A percentile compares a stretch with the other conserved stretches of the same genome.
Conservation (phyloP, 2,329 filamentous ascomycete species). For the Colletotrichum australisinense region DNA sequence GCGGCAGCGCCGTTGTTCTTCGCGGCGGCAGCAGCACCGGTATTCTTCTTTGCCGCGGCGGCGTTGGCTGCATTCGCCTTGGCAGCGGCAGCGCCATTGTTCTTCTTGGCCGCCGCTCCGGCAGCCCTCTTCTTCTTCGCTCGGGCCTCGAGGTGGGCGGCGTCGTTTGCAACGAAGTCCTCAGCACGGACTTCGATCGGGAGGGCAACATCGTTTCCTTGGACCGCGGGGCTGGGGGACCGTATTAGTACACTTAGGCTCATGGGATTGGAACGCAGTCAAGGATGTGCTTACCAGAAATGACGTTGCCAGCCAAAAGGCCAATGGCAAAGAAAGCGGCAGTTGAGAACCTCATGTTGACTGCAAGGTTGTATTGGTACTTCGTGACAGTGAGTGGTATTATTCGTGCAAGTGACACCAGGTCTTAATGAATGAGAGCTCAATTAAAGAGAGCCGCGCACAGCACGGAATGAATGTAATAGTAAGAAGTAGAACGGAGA, state of each 20-base stretch:
- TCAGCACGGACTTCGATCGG: conserved; percentile 21
- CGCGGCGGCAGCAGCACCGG: not conserved
- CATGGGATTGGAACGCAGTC: no score
- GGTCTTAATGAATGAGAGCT: conserved; percentile 12
- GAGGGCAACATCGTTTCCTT: conserved; percentile 7
- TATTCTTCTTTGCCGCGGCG: conserved; percentile 1
- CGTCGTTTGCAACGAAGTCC: conserved; percentile 10
- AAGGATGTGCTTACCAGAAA: conserved; percentile 14
- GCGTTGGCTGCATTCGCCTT: conserved; percentile 1
- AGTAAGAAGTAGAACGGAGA: not conserved
- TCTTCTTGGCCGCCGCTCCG: not conserved
- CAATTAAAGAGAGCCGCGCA: conserved; percentile 26
- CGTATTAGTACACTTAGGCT: not conserved
- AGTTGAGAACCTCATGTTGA: conserved; percentile 30
- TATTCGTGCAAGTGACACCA: conserved; percentile 16
- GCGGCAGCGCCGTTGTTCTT: conserved; percentile 3
- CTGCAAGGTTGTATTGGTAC: not conserved
- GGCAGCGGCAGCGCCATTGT: not conserved
- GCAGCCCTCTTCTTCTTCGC: conserved; percentile 17
- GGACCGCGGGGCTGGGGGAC: not conserved
- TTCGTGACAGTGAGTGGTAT: not conserved
- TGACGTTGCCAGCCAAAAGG: conserved; percentile 26
- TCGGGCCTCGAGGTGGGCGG: conserved; percentile 12
- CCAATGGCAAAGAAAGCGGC: conserved; percentile 20
- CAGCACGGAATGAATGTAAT: conserved; percentile 30